Evolutionary conservation across 2,329 filamentous ascomycete species (phyloP).

Genomic region (Xylaria sp.): DNA sequence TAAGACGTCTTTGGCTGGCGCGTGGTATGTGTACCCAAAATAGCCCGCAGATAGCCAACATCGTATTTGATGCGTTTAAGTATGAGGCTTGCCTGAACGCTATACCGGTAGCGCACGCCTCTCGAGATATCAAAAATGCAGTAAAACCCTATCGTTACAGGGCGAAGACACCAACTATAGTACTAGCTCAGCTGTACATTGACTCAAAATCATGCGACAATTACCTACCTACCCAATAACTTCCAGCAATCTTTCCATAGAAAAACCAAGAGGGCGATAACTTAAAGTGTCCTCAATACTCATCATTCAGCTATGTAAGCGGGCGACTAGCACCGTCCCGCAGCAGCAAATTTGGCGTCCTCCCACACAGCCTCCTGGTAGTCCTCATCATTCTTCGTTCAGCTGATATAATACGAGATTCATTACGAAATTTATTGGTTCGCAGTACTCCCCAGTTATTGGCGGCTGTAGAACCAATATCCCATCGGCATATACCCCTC

Average conservation of each 20-base stretch:
- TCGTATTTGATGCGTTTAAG: not conserved
- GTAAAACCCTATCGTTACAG: constrained; percentile 10
- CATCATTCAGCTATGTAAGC: not conserved
- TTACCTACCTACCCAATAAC: not conserved
- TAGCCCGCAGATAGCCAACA: not conserved
- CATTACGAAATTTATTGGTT: constrained; percentile 16
- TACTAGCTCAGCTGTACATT: not conserved
- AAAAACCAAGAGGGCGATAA: not conserved
- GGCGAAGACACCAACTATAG: not conserved
- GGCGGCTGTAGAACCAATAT: constrained; percentile 5
- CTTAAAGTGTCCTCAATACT: not conserved
- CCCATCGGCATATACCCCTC: constrained; percentile 15
- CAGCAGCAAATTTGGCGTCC: constrained; percentile 1
- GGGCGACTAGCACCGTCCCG: not conserved
- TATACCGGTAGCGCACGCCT: not conserved
- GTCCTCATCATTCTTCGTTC: not conserved
- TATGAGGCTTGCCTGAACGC: not conserved
- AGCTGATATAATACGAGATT: not conserved
- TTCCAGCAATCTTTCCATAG: not conserved
- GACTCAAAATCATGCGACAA: not conserved
- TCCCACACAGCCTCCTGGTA: constrained; percentile 4
- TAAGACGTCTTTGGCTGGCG: not conserved
- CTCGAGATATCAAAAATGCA: constrained; percentile 1
- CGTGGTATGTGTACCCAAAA: not conserved
- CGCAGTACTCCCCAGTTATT: not conserved